Evolutionary conservation across 768 basidiomycete species (phyloP), one percentile per base, ranked within the genome.

Genomic region (Suillus fuscotomentosus): DNA sequence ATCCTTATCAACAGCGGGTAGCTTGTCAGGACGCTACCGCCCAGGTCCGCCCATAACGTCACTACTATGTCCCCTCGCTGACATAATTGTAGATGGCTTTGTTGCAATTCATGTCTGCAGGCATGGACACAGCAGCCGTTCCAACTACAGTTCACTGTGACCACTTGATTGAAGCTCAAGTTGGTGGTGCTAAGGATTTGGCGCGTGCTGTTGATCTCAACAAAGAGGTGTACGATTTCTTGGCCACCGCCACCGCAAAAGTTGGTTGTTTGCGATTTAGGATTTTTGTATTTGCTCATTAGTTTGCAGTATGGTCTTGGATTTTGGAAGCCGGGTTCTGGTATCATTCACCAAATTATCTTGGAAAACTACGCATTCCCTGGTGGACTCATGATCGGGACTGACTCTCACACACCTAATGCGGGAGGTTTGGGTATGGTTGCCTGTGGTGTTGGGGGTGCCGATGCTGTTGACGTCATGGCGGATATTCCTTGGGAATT

Each of bases 291-390:
- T 38, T 13, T 24, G 24, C 34, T 34, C 51, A 48, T 27, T 61
- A 3, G 10, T 31, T 63, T 7, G 36, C 63, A 94, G 90, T 99
- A 98, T 78, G 96, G 96, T 76, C 95, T 99, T 70, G 97, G 97
- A 67, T 99, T 99, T 86, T 99, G 97, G 97, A 94, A 91, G 81
- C 96, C 97, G 55, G 97, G 97, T 71, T 96, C 95, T 72, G 97
- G 97, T 81, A 99, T 99, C 78, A 98, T 99, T 70, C 94, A 96
- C 79, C 95, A 99, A 82, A 99, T 99, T 75, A 95, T 99, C 75
- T 86, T 99, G 72, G 97, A 99, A 79, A 98, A 99, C 84, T 99
- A 99, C 77, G 97, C 96, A 4, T 96, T 98, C 88, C 97, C 97
- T 61, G 97, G 97, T 82, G 94, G 96, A 73, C 86, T 99, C 65